A percentile compares a stretch with the other conserved stretches of the same genome.
These are phyloP conservation scores for Tulasnella sp. DNA, from an alignment of 768 basidiomycete species.

Conservation along the genomic window DNA sequence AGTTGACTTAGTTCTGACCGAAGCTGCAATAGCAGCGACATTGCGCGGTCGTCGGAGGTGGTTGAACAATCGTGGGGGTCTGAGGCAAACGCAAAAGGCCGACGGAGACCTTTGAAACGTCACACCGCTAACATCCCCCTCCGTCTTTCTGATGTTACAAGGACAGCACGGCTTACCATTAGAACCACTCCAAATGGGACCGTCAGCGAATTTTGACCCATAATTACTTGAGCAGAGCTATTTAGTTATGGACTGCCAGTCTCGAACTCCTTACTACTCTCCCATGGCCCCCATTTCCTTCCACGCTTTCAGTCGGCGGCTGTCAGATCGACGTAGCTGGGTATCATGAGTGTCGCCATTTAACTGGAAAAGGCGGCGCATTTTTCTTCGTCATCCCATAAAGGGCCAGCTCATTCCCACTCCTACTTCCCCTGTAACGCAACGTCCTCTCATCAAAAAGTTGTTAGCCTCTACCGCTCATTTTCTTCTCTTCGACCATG, in stretches of 20 bases:
- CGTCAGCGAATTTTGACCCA: not conserved
- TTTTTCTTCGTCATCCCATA: not conserved
- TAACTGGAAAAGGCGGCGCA: not conserved
- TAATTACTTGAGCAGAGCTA: not conserved
- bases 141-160: not conserved
- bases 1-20: not conserved
- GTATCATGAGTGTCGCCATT: not conserved
- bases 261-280: not conserved
- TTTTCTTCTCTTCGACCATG: not conserved
- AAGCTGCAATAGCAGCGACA: conserved; percentile 8
- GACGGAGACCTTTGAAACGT: not conserved
- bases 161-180: not conserved
- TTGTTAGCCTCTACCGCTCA: not conserved
- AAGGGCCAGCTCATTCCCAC: not conserved
- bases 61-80: not conserved
- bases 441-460: not conserved
- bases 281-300: not conserved
- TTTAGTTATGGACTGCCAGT: not conserved
- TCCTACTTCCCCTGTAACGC: not conserved
- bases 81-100: not conserved
- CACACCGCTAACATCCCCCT: not conserved
- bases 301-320: not conserved
- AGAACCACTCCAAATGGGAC: not conserved
- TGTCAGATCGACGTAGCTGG: not conserved
- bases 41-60: not conserved